These are phyloP conservation scores for Hypericum androsaemum DNA, from an alignment of 345 rosid species.

Conservation along the genomic window DNA sequence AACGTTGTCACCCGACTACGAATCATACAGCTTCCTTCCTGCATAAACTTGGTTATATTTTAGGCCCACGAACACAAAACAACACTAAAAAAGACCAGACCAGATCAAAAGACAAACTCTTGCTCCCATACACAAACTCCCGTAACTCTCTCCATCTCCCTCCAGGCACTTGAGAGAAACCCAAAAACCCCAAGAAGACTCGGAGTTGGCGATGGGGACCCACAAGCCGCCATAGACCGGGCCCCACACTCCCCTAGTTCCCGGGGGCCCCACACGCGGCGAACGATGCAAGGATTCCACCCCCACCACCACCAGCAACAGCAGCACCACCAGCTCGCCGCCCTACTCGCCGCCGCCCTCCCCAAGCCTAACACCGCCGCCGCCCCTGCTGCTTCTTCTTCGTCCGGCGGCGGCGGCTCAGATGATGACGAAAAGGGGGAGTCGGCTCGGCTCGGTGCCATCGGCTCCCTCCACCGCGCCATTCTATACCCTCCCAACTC, in stretches of 20 bases:
- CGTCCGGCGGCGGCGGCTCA: conserved; percentile 11
- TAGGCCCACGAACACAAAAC: too few species aligned
- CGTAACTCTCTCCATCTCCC: too few species aligned
- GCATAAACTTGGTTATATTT: too few species aligned
- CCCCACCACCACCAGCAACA: conserved; percentile 57
- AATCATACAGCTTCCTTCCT: too few species aligned
- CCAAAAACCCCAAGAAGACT: not conserved
- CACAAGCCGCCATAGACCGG: too few species aligned
- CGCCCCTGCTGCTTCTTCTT: conserved; percentile 16
- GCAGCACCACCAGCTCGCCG: conserved; percentile 61
- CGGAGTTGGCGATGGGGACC: too few species aligned
- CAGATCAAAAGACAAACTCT: too few species aligned
- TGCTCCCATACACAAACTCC: too few species aligned
- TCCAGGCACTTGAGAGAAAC: not conserved
- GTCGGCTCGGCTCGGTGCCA: conserved; percentile 54
- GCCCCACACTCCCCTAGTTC: too few species aligned
- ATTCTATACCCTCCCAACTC: conserved; percentile 75
- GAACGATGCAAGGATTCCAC: conserved; percentile 60
- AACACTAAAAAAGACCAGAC: too few species aligned
- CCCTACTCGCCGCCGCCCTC: conserved; percentile 67
- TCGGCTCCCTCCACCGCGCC: conserved; percentile 77
- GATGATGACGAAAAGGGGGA: conserved; percentile 30
- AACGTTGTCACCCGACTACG: too few species aligned
- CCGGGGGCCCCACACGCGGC: too few species aligned
- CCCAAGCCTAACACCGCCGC: conserved; percentile 42